phyloP scores from a whole-genome alignment of 495 filamentous ascomycete genomes.

The Amniculicola lignicola region DNA sequence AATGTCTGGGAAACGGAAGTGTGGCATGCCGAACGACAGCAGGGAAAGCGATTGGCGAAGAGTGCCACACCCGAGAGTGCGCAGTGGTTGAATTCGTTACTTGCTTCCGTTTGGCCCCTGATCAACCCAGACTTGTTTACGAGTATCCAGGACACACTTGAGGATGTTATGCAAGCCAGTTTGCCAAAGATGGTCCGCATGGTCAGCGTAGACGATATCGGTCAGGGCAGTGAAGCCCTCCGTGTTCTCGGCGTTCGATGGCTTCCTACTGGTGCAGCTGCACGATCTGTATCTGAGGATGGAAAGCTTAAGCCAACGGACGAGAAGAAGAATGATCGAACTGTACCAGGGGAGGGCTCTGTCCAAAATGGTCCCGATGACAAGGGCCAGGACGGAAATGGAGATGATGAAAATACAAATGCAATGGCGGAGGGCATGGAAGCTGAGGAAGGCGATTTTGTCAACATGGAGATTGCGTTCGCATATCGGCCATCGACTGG shows the following conservation, averaged over 20 bases:
- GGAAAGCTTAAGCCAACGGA: constrained; percentile 49
- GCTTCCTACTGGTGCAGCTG: constrained; percentile 64
- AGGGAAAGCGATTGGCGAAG: constrained; percentile 45
- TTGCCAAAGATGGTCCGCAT: constrained; percentile 62
- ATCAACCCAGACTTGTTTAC: constrained; percentile 69
- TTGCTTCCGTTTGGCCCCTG: constrained; percentile 63
- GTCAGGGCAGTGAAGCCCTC: constrained; percentile 64
- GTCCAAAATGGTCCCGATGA: constrained; percentile 33
- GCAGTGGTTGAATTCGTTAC: constrained; percentile 63
- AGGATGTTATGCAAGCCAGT: constrained; percentile 70
- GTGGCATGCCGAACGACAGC: constrained; percentile 56
- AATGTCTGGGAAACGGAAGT: constrained; percentile 59
- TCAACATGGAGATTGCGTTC: constrained; percentile 68
- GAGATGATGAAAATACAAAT: constrained; percentile 38
- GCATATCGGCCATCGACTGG: constrained; percentile 57
- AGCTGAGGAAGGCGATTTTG: constrained; percentile 69
- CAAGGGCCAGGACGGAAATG: constrained; percentile 40
- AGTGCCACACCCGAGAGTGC: constrained; percentile 56
- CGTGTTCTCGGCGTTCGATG: constrained; percentile 63
- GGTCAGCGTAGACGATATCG: constrained; percentile 67
- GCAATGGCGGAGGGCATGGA: constrained; percentile 63
- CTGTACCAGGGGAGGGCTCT: constrained; percentile 46
- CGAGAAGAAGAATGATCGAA: constrained; percentile 49
- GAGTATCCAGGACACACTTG: constrained; percentile 60
- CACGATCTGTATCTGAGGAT: constrained; percentile 53